Evolutionary conservation across 2,329 filamentous ascomycete species (phyloP), one percentile per base, ranked within the genome.

Genomic region (Arthrobotrys iridis): DNA sequence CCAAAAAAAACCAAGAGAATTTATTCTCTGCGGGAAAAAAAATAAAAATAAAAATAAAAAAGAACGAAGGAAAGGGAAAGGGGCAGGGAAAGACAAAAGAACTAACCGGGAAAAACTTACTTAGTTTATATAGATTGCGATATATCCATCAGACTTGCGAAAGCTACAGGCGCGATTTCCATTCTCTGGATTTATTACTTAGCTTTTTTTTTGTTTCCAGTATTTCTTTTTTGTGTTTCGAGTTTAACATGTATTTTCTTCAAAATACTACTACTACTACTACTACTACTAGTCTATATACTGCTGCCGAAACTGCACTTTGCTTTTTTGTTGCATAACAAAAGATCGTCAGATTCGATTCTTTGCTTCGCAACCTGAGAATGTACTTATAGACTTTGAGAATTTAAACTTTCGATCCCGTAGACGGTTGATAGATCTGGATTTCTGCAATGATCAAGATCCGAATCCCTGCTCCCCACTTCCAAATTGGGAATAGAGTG

Each of bases 141-240:
- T 71, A 45, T 41, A 71, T 71, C 57, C 66, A 71, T 71, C 66
- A 71, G 66, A 57, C 66, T 71, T 71, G 66, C 66, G 66, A 71
- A 71, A 71, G 66, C 58, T 71, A 71, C 46, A 58, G 58, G 50
- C 48, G 58, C 55, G 66, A 41, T 40, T 45, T 33, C 40, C 40
- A 43, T 60, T 68, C 46, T 22, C 40, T 43, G 4, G 40, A 41
- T 58, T 58, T n/a, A 22, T 33, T 35, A 18, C 33, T 20, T 57
- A 24, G 22, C 20, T 15, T 22, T 45, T 55, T 57, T 45, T 55
- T 33, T 26, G 7, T 48, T 46, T 41, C 37, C n/a, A n/a, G n/a
- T 71, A 48, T 13, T 35, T 46, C 37, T 60, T 37, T 18, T 24
- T n/a, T 8, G 22, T 35, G 6, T 24, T 59, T 40, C 18, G 41